phyloP scores from a whole-genome alignment of 768 basidiomycete species.

The Sporobolomyces pararoseus region DNA sequence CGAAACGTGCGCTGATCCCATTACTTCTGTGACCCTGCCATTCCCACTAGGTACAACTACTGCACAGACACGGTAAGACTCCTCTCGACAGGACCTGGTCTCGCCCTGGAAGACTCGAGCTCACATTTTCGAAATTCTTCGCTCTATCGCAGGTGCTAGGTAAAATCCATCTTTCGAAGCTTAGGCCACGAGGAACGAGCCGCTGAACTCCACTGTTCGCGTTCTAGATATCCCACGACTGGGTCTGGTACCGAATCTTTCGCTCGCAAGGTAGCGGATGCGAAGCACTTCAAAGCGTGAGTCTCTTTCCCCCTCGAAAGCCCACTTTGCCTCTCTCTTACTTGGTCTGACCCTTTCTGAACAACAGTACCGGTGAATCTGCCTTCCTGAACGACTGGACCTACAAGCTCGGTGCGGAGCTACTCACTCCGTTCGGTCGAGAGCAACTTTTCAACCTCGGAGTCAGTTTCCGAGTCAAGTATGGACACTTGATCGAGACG shows the following conservation, averaged over 20 bases:
- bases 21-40: too few relatives aligned
- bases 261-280: conserved; percentile 56
- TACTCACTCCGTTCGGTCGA: conserved; percentile 82
- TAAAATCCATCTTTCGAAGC: too few relatives aligned
- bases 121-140: too few relatives aligned
- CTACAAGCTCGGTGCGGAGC: conserved; percentile 82
- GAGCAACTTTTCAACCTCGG: conserved; percentile 78
- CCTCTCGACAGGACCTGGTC: too few relatives aligned
- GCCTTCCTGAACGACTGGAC: conserved; percentile 77
- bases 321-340: conserved; percentile 56
- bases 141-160: conserved; percentile 4
- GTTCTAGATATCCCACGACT: conserved; percentile 51
- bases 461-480: conserved; percentile 64
- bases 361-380: conserved; percentile 58
- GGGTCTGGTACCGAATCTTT: conserved; percentile 54
- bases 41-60: conserved; percentile 37
- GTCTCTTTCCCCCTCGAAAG: too few relatives aligned
- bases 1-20: not conserved
- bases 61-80: conserved; percentile 27
- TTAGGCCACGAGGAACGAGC: too few relatives aligned
- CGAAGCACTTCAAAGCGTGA: conserved; percentile 52
- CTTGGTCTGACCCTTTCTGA: too few relatives aligned
- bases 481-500: conserved; percentile 63
- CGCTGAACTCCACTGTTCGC: too few relatives aligned
- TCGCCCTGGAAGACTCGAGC: too few relatives aligned